Evolutionary conservation across 805 yeast species (phyloP), one percentile per base, ranked within the genome.

Genomic region (Yamadazyma laniorum): DNA sequence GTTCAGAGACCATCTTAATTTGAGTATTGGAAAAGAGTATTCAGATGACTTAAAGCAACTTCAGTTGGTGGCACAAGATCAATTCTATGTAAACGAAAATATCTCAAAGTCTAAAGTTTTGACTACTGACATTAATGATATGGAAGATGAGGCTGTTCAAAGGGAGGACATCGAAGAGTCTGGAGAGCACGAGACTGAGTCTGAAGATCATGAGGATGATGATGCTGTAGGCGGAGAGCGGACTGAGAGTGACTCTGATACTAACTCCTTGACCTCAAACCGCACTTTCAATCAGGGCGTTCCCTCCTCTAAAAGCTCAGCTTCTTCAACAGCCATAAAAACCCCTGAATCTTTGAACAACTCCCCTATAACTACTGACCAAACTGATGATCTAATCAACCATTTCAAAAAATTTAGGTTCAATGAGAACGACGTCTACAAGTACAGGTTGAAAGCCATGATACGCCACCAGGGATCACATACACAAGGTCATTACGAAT

Each of bases 401-500:
- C 70, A 65, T 40, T 67, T 65, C 55, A 52, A 64, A 45, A 41
- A 60, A 45, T 50, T 63, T 47, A 60, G 66, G 44, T 65, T 65
- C 54, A 61, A 59, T 47, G 72, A 65, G 6, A 65, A 67, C 40
- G 70, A 65, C 45, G 56, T 55, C 23, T 65, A 60, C 43, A 71
- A 64, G 28, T 89, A 86, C 56, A 66, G 67, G 43, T 67, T 93
- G 25, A 75, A 73, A 44, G 84, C 96, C 0, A 65, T 87, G 44
- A 79, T 93, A 14, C 75, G 89, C 47, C 98, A 93, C 56, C 78
- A 81, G 32, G 99, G 99, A 0, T 80, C 91, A 1, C 97, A 90
- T 59, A 74, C 80, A 15, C 76, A 79, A 30, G 98, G 98, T 1
- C 98, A 90, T 55, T 90, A 89, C 56, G 95, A 90, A 52, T 86